Evolutionary conservation across 192 early-diverging fungal genomes (phyloP), one percentile per base, ranked within the genome.

Genomic region (Rhizophagus prolifer): DNA sequence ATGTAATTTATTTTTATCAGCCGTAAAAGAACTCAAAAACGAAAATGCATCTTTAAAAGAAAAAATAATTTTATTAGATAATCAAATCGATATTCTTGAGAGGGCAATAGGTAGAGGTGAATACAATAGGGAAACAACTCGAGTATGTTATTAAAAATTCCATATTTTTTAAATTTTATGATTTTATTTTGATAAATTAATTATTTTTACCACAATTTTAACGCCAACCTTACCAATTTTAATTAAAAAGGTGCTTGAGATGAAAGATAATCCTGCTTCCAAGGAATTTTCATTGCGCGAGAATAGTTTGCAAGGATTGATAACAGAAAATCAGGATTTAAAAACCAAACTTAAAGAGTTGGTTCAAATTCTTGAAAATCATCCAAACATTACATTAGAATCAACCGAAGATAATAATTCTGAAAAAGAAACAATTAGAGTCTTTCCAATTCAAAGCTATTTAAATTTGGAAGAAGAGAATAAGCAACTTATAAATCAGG

Each of bases 191-290:
- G 16, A n/a, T 23, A 10, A 26, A 36, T 7, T 38, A 38, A 38
- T 7, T 38, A 7, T 38, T 38, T n/a, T 38, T 38, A 8, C 5
- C 36, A 0, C 5, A 38, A 38, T 38, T 38, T 38, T 38, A 8
- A 38, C 7, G 7, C 36, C 0, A 38, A 38, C 36, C 7, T 38
- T 38, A 38, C 36, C 2, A 38, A 38, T 38, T 26, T 7, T 41
- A 0, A 41, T 23, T 61, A 30, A 23, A 21, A 34, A 75, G 74
- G 62, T 95, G 23, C 82, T 95, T 61, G 86, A 92, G 80, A 81
- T 94, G n/a, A 86, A 85, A 23, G 91, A 94, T 60, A 95, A 94
- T 79, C 95, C 93, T 7, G 88, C 92, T 16, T 79, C 88, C 2
- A 80, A 72, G 19, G 90, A 92, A 70, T 88, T 84, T 64, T 89